Evolutionary conservation across 805 yeast genomes (phyloP).

Genomic region (Yamadazyma insecticola): DNA sequence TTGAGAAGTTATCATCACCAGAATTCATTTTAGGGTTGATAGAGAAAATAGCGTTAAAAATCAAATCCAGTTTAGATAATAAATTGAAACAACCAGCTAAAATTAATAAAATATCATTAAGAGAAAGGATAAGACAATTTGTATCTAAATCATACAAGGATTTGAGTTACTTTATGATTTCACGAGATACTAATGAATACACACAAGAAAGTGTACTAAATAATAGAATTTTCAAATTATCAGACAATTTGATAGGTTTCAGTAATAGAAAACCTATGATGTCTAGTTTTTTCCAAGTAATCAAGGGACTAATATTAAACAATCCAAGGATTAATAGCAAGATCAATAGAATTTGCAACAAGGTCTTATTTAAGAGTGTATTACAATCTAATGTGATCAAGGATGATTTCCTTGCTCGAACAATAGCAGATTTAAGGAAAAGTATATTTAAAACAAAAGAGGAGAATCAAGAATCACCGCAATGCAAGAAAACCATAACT

Average conservation of each 20-base stretch:
- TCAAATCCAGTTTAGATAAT: slow-evolving; percentile 4
- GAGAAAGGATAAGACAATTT: slow-evolving; percentile 5
- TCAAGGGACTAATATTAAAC: slow-evolving; percentile 2
- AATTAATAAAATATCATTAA: not conserved
- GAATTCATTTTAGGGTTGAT: slow-evolving; percentile 17
- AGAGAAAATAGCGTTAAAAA: slow-evolving; percentile 8
- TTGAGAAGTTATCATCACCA: slow-evolving; percentile 21
- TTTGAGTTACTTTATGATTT: slow-evolving; percentile 9
- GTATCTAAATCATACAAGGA: slow-evolving; percentile 10
- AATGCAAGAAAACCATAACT: slow-evolving; percentile 1
- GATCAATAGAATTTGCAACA: slow-evolving; percentile 8
- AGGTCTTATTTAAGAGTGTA: slow-evolving; percentile 6
- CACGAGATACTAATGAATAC: slow-evolving; percentile 4
- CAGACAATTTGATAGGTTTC: slow-evolving; percentile 10
- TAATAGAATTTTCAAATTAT: slow-evolving; percentile 6
- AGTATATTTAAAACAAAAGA: slow-evolving; percentile 8
- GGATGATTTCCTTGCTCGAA: slow-evolving; percentile 8
- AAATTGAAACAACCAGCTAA: slow-evolving; percentile 1
- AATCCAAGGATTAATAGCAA: slow-evolving; percentile 4
- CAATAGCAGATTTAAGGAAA: slow-evolving; percentile 5
- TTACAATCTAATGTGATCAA: slow-evolving; percentile 8
- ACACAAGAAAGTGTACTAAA: slow-evolving; percentile 5
- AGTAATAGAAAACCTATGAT: slow-evolving; percentile 9
- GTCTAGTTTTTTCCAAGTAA: slow-evolving; percentile 1
- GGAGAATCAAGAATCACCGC: slow-evolving; percentile 3